Evolutionary conservation across 2,329 filamentous ascomycete species (phyloP).

Genomic region (Aspergillus hiratsukae): DNA sequence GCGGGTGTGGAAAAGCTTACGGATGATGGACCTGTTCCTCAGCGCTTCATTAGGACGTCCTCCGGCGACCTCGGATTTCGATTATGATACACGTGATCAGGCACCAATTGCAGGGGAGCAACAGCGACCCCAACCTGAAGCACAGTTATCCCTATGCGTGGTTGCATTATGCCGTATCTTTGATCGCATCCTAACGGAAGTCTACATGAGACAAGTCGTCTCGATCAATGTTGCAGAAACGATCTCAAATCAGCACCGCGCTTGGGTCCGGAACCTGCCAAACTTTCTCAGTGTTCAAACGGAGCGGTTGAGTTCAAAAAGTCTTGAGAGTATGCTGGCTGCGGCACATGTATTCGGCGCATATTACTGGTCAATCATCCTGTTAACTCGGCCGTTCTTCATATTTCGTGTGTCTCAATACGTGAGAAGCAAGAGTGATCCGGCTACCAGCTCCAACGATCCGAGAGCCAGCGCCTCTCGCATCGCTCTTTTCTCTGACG

Average conservation of each 20-base stretch:
- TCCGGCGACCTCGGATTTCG: constrained; percentile 50
- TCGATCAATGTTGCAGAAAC: constrained; percentile 39
- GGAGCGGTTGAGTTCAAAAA: constrained; percentile 39
- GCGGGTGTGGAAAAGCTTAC: constrained; percentile 51
- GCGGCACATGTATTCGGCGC: constrained; percentile 49
- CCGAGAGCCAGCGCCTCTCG: constrained; percentile 24
- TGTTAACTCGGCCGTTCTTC: constrained; percentile 51
- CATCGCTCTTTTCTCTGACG: constrained; percentile 33
- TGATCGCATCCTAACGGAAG: constrained; percentile 39
- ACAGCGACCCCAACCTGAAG: constrained; percentile 19
- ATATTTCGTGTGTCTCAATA: constrained; percentile 48
- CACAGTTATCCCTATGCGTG: constrained; percentile 48
- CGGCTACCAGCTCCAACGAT: constrained; percentile 14
- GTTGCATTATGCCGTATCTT: constrained; percentile 41
- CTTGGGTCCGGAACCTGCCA: constrained; percentile 40
- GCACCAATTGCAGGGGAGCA: constrained; percentile 23
- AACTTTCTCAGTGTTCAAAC: constrained; percentile 45
- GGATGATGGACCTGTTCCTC: constrained; percentile 50
- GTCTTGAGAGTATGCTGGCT: constrained; percentile 36
- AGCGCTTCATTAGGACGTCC: constrained; percentile 50
- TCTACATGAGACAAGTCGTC: constrained; percentile 42
- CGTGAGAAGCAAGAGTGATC: constrained; percentile 26
- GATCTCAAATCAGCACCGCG: constrained; percentile 41
- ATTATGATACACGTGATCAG: constrained; percentile 37
- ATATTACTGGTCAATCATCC: constrained; percentile 53